Evolutionary conservation across 1,284 basidiomycete genomes (phyloP), one percentile per base, ranked within the genome.

Genomic region (Fomitopsis betulina): DNA sequence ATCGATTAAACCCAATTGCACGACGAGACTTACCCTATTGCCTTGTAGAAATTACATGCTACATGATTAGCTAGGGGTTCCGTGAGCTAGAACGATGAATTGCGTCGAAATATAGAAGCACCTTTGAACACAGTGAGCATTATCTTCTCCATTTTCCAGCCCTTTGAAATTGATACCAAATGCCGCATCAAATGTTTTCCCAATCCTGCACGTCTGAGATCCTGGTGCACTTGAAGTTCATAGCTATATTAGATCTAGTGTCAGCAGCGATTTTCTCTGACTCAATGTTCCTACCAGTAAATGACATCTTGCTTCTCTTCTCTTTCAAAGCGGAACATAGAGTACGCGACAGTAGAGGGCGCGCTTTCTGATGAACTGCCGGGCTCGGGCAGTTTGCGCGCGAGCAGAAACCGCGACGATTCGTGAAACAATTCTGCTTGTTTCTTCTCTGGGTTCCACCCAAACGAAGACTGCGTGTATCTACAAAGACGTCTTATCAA

Each of bases 91-190:
- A 2, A 25, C 47, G n/a, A 21, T 1, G 3, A 13, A 23, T 4
- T 30, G 27, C n/a, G n/a, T n/a, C n/a, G n/a, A n/a, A n/a, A 30
- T 30, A 8, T 30, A 8, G 27, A 30, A 30, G 27, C 27, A 89
- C 90, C 76, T 78, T 83, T 84, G 56, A 91, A 76, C 3, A 83
- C 86, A 0, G 89, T 92, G n/a, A 92, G 78, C 76, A 87, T 80
- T 37, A 91, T 69, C 66, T 84, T 87, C 38, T 82, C 69, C 86
- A 92, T 89, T 0, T 66, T 56, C 73, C 78, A 86, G 33, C 65
- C 67, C n/a, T 63, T 65, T 2, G 80, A 84, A 30, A 92, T 78
- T 3, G 68, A 70, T 17, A 68, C 69, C n/a, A 91, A 68, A 23
- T 72, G 73, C 1, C 75, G 67, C 62, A 86, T 75, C 51, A 91